Base-by-base conservation (phyloP, 2,329 filamentous ascomycete genomes). In the Rhynchosporium secalis region DNA sequence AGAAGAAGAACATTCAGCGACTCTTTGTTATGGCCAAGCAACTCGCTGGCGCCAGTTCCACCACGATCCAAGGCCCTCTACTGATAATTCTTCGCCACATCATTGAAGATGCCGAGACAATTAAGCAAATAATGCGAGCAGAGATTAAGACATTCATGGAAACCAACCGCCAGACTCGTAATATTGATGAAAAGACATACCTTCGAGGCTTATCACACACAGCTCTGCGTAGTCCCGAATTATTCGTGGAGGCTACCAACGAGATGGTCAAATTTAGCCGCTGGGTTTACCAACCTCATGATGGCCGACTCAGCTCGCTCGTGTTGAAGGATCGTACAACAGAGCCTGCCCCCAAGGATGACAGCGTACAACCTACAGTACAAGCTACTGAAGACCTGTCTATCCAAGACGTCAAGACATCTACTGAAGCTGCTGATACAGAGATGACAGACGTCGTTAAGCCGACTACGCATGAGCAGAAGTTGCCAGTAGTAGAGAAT, bases 21-120 rank as follows among this genome's bases (percentile, higher is more conserved):
- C 80, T 99, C 28, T 98, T 99, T 76, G 85, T 97, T 57, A 96
- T 98, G 91, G 87, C 94, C 62, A 96, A 96, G 75, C 94, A 98
- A 74, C 84, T 98, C 63, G 88, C 91, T 26, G 90, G 90, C 31
- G 83, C 87, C 36, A 89, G 90, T 6, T 90, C 92, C 36, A 85
- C 90, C 60, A 88, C 88, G 60, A 83, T 99, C 9, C 85, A 88
- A 65, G 83, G 83, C 65, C 73, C 73, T 40, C 54, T 75, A 38
- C 88, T 98, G 83, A 84, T 94, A 12, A 88, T 97, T 58, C 79
- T 99, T 48, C 88, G 96, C 46, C 95, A 99, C 72, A 88, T 99
- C 67, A 86, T 98, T 59, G 95, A 99, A 76, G 96, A 99, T 72
- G 92, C 96, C 56, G 88, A 92, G 20, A 95, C 89, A 1, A 83